Conservation (phyloP, 345 rosid genomes). For the Barbarea vulgaris region DNA sequence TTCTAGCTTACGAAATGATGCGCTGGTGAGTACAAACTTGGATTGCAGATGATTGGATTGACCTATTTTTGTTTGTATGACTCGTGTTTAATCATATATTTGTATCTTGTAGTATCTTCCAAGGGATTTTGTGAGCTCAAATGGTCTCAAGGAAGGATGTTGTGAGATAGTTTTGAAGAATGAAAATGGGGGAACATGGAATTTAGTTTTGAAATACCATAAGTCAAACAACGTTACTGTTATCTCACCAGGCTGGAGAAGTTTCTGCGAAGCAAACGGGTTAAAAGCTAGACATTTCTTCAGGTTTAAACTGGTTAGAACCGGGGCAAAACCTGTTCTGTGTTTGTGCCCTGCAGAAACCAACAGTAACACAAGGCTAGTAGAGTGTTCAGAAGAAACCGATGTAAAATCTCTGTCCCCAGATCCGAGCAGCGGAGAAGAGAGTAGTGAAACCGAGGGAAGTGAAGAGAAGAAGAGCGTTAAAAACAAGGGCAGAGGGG, state of each 20-base stretch:
- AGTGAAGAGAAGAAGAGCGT: neutral
- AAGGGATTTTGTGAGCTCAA: conserved; percentile 22
- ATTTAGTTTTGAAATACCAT: conserved; percentile 5
- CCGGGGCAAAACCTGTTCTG: conserved; percentile 9
- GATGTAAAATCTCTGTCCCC: conserved; percentile 7
- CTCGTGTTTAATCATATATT: neutral
- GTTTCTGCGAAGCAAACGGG: conserved; percentile 31
- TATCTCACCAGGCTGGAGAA: conserved; percentile 32
- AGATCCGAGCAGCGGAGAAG: conserved; percentile 13
- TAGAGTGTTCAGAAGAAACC: conserved; percentile 11
- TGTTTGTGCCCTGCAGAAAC: conserved; percentile 15
- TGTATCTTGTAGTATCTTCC: conserved; percentile 33
- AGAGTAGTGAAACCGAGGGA: conserved; percentile 8
- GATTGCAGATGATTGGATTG: neutral
- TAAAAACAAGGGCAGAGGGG: neutral
- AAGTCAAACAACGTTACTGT: neutral
- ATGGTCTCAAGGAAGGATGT: conserved; percentile 14
- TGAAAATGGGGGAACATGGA: conserved; percentile 22
- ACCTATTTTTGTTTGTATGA: neutral
- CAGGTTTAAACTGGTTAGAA: conserved; percentile 30
- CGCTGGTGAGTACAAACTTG: conserved; percentile 10
- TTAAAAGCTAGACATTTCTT: conserved; percentile 19
- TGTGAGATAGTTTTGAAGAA: conserved; percentile 29
- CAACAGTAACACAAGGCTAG: neutral
- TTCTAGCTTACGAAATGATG: conserved; percentile 5